Percentiles rank a stretch among this genome's conserved stretches.
Conservation (phyloP, 2,329 filamentous ascomycete genomes). For the Fusarium algeriense region DNA sequence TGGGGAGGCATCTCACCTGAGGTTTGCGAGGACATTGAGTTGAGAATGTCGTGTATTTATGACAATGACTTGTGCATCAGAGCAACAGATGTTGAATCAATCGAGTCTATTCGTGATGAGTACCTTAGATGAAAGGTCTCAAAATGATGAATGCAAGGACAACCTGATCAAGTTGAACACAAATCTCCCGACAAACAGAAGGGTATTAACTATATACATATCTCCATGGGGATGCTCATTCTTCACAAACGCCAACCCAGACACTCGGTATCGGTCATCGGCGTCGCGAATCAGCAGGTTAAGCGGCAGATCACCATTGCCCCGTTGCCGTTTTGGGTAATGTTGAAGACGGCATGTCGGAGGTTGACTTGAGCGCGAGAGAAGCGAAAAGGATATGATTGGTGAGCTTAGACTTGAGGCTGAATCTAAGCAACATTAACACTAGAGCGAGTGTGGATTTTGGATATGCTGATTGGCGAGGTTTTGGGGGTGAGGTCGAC, state of each 20-base stretch:
- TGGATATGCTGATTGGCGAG: not conserved
- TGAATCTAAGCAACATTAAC: not conserved
- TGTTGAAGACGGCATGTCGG: constrained; percentile 34
- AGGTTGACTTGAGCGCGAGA: constrained; percentile 42
- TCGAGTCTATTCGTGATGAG: not conserved
- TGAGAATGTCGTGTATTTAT: not conserved
- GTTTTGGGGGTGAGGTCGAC: not conserved
- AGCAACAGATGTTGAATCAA: not conserved
- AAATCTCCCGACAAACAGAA: not conserved
- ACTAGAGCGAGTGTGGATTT: not conserved
- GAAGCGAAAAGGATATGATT: constrained; percentile 24
- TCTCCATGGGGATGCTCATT: not conserved
- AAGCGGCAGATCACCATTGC: constrained; percentile 13
- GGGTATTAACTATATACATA: not conserved
- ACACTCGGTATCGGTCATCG: constrained; percentile 34
- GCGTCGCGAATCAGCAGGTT: constrained; percentile 24
- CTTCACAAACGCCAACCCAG: not conserved
- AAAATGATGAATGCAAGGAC: not conserved
- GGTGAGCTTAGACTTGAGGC: constrained; percentile 5
- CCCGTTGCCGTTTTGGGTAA: constrained; percentile 36
- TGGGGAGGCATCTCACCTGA: constrained; percentile 33
- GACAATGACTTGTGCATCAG: not conserved
- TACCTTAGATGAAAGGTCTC: not conserved
- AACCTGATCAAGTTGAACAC: not conserved
- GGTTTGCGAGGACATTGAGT: constrained; percentile 36